A percentile compares a stretch with the other conserved stretches of the same genome.
phyloP scores from a whole-genome alignment of 148 eudicot genomes.

The Amaranthus palmeri region DNA sequence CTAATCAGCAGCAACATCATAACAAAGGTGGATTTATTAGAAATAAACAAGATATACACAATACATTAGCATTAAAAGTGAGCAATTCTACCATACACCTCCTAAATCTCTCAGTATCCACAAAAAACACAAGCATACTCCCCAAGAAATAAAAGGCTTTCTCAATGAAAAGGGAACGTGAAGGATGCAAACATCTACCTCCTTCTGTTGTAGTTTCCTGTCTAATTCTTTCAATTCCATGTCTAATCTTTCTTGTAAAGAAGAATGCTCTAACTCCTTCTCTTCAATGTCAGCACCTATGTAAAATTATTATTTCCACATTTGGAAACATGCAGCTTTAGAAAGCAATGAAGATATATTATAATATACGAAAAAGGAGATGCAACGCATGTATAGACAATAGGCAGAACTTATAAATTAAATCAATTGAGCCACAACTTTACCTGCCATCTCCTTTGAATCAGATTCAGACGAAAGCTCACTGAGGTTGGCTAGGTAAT shows the following conservation, averaged over 20 bases:
- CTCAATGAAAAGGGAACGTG: not conserved
- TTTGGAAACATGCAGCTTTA: not conserved
- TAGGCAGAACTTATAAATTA: not conserved
- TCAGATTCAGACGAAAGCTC: conserved; percentile 45
- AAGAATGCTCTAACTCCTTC: conserved; percentile 89
- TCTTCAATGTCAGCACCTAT: conserved; percentile 70
- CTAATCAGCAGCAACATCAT: conserved; percentile 25
- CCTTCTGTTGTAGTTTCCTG: conserved; percentile 77
- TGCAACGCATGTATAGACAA: not conserved
- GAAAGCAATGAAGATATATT: not conserved
- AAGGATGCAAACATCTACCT: conserved; percentile 40
- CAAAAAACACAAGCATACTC: not conserved
- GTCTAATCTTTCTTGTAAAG: conserved; percentile 83
- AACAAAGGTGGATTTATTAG: too few relatives aligned
- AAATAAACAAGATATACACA: too few relatives aligned
- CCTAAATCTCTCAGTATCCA: not conserved
- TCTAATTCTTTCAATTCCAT: conserved; percentile 85
- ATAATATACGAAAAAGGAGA: not conserved
- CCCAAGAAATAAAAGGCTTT: not conserved
- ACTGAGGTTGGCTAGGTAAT: conserved; percentile 22
- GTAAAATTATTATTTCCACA: not conserved
- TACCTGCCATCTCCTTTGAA: conserved; percentile 38
- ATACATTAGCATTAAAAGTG: not conserved
- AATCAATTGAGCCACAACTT: not conserved
- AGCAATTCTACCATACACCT: not conserved